Evolutionary conservation across 2,329 filamentous ascomycete species (phyloP).

Genomic region (Aspergillus pseudoglaucus): DNA sequence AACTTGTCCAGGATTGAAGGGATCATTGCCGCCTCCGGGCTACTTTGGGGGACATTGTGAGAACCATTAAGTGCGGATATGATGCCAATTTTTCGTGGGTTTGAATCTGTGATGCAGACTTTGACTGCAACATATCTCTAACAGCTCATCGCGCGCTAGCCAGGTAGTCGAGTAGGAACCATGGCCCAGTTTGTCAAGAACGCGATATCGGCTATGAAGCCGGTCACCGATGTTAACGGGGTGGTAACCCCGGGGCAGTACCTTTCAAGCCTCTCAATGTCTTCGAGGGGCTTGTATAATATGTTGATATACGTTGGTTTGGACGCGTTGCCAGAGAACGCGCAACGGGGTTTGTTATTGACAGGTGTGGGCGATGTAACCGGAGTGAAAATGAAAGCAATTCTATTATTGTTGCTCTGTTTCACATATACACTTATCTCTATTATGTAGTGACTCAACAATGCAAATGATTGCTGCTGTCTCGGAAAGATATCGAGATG

Average conservation of each 20-base stretch:
- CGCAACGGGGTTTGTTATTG: too few relatives aligned
- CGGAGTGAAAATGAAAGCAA: too few relatives aligned
- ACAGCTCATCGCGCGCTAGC: slow-evolving; percentile 21
- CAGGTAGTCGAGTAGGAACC: slow-evolving; percentile 31
- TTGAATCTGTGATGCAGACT: slow-evolving; percentile 18
- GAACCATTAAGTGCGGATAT: slow-evolving; percentile 13
- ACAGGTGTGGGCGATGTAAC: too few relatives aligned
- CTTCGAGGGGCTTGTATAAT: slow-evolving; percentile 15
- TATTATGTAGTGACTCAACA: too few relatives aligned
- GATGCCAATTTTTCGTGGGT: slow-evolving; percentile 10
- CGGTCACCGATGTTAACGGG: slow-evolving; percentile 22
- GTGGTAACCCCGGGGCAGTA: slow-evolving; percentile 23
- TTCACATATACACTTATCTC: too few relatives aligned
- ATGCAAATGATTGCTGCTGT: too few relatives aligned
- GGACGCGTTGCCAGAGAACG: too few relatives aligned
- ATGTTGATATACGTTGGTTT: neutral
- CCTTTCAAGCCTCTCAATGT: slow-evolving; percentile 15
- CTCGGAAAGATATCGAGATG: too few relatives aligned
- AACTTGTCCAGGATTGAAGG: slow-evolving; percentile 16
- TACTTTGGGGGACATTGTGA: neutral
- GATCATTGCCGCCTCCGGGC: slow-evolving; percentile 6
- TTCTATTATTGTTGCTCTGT: too few relatives aligned
- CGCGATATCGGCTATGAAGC: slow-evolving; percentile 28
- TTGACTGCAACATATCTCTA: slow-evolving; percentile 21
- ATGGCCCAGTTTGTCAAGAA: slow-evolving; percentile 38